Evolutionary conservation across 1,139 yeast genomes (phyloP), one percentile per base, ranked within the genome.

Genomic region (Candida labiduridarum): DNA sequence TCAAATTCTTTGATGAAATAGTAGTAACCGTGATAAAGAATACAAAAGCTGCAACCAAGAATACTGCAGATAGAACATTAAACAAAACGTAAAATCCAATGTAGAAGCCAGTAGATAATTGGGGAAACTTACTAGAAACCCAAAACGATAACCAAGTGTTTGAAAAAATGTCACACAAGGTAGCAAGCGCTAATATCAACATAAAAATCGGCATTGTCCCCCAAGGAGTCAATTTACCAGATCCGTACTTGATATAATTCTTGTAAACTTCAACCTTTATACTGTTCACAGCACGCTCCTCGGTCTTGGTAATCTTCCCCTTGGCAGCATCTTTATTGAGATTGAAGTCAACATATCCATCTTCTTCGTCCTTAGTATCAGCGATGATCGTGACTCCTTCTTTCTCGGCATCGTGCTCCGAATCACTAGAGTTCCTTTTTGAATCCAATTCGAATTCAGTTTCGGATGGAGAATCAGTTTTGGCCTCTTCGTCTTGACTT

Each of bases 111-210:
- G 77, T 71, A 1, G 80, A 56, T 47, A 78, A 69, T 15, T 61
- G 62, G 1, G 61, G 51, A 60, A 86, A 89, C 63, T 80, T 84
- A 48, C 73, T 48, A 18, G 77, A 79, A 3, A 87, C 78, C 97
- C 97, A 91, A 66, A 82, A 91, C 0, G 96, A 85, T 54, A 91
- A 74, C 96, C 96, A 91, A 18, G 86, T 85, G 59, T 87, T 87
- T 35, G 88, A 77, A 63, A 89, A 87, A 39, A 88, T 66, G 48
- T 75, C 78, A 54, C 79, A 74, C 61, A 88, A 89, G 0, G 90
- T 80, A 11, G 82, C 57, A 6, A 79, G 64, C 4, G 71, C 54
- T 69, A 63, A 61, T 39, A 60, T 56, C 9, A 50, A n/a, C 2
- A 52, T 41, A 42, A 56, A 51, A 9, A 55, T 30, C 8, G 49